phyloP scores from a whole-genome alignment of 73 alveolate genomes.

The Paramecium tetraurelia region DNA sequence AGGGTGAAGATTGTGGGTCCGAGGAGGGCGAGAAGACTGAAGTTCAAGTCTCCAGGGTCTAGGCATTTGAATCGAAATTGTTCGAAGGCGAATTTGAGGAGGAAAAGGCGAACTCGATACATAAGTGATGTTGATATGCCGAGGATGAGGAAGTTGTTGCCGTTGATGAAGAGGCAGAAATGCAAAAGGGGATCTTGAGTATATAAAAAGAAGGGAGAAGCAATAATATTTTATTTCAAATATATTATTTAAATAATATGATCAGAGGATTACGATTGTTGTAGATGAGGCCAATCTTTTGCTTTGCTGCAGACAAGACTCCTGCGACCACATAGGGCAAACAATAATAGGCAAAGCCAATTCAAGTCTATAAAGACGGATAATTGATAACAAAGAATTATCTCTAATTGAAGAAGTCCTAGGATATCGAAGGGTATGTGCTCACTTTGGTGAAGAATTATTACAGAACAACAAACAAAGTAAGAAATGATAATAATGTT shows the following conservation, averaged over 20 bases:
- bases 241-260: slow-evolving; percentile 2
- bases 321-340: background rate
- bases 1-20: slow-evolving; percentile 38
- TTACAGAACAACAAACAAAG: slow-evolving; percentile 80
- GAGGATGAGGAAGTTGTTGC: slow-evolving; percentile 5
- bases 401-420: slow-evolving; percentile 69
- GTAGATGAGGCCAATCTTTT: background rate
- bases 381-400: slow-evolving; percentile 49
- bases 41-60: background rate
- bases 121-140: slow-evolving; percentile 49
- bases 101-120: background rate
- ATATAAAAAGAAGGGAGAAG: background rate
- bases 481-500: background rate
- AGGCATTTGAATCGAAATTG: slow-evolving; percentile 31
- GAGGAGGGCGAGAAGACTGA: background rate
- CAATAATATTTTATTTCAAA: background rate
- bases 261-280: slow-evolving; percentile 12
- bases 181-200: background rate
- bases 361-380: slow-evolving; percentile 51
- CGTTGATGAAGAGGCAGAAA: background rate
- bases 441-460: slow-evolving; percentile 67
- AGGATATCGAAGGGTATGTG: slow-evolving; percentile 76
- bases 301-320: background rate
- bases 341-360: background rate
- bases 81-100: background rate